These are phyloP conservation scores for Eucalyptus decipiens DNA, from an alignment of 345 rosid genomes.

Conservation along the genomic window DNA sequence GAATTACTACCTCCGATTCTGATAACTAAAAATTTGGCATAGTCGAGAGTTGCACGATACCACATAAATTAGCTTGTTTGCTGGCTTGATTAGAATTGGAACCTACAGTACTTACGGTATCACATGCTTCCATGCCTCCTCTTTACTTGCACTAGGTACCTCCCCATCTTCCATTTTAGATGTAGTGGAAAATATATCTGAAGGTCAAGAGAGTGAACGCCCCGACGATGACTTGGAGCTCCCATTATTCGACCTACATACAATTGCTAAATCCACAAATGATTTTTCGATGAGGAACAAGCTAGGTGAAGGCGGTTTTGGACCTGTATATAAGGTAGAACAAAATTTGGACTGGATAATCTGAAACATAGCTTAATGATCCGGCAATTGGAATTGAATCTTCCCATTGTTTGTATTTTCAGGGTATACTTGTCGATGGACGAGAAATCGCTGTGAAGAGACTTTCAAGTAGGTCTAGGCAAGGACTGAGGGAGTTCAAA, in stretches of 20 bases:
- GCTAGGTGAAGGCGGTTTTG: slow-evolving; percentile 24
- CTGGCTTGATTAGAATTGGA: not conserved
- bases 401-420: not conserved
- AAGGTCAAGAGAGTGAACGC: not conserved
- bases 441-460: slow-evolving; percentile 9
- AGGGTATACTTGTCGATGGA: not conserved
- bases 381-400: not conserved
- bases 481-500: not conserved
- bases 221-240: not conserved
- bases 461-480: not conserved
- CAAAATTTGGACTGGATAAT: not conserved
- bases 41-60: not conserved
- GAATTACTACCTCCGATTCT: not conserved
- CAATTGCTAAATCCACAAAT: slow-evolving; percentile 1
- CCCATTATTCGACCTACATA: not conserved
- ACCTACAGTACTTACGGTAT: not conserved
- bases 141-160: not conserved
- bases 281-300: slow-evolving; percentile 9
- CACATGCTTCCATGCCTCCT: not conserved
- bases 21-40: not conserved
- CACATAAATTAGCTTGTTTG: not conserved
- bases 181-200: not conserved
- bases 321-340: slow-evolving; percentile 5
- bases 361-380: not conserved
- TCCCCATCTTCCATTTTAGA: not conserved